Base-by-base conservation (phyloP, 2,329 filamentous ascomycete species). In the Calonectria honghensis region DNA sequence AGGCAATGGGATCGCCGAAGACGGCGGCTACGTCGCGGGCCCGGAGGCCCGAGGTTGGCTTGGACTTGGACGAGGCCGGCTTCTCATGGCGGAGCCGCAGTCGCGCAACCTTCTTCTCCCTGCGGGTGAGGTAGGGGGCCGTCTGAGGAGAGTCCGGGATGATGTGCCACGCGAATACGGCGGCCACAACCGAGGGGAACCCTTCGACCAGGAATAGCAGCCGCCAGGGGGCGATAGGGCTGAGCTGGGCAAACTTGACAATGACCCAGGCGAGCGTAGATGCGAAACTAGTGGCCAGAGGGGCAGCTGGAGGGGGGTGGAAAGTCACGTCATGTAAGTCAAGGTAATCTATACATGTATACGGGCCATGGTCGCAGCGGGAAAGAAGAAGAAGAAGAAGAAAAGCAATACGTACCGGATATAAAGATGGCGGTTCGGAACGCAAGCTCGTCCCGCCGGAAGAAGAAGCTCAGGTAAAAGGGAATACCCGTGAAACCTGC, bases 371-470 rank as follows among this genome's bases (percentile, higher is more conserved):
- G 20, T 11, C 61, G 14, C 29, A 11, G 37, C 41, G 6, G n/a
- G 10, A n/a, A 32, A 35, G 24, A 24, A 24, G 24, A 24, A 24
- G 24, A 24, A 24, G 24, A 24, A 24, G 24, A 24, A 24, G 24
- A 24, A 24, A 31, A 24, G 6, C 14, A 52, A 35, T 7, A 81
- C 85, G 63, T 81, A 89, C 88, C 95, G 0, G 95, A 96, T 69
- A 98, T 93, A 85, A 98, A 97, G 2, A 98, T 89, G 29, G 95
- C 96, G 0, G 94, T 97, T 48, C 96, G 89, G 75, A 97, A 93
- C 0, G 96, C 96, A 41, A 98, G 87, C 84, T 98, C 96, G 57
- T 91, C 86, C 45, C 90, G 84, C 79, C 88, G 90, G 83, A 90
- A 93, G 83, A 93, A 93, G 84, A 92, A 92, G 20, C 90, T 92